A percentile compares a stretch with the other conserved stretches of the same genome.
These are phyloP conservation scores for Ambrosia hybrid DNA, from an alignment of 140 eudicot genomes.

Conservation along the genomic window DNA sequence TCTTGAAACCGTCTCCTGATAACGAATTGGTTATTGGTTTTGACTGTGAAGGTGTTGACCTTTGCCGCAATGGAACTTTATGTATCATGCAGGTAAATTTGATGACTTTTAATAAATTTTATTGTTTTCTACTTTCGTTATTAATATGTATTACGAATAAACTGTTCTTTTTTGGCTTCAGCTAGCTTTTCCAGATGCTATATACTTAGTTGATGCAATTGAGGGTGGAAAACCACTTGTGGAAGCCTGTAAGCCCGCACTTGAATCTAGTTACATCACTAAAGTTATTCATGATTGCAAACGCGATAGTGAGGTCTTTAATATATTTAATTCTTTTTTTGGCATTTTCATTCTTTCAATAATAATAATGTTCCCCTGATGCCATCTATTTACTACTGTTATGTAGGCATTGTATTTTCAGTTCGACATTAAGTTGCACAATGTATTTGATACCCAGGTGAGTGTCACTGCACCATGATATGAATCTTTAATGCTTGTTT, in stretches of 20 bases:
- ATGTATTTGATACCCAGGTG: slow-evolving; percentile 95
- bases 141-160: neutral
- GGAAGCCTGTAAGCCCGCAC: slow-evolving; percentile 99
- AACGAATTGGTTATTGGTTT: slow-evolving; percentile 72
- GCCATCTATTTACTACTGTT: slow-evolving; percentile 13
- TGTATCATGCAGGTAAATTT: slow-evolving; percentile 89
- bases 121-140: neutral
- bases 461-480: slow-evolving; percentile 14
- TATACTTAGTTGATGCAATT: slow-evolving; percentile 88
- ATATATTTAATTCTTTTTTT: slow-evolving; percentile 29
- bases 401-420: slow-evolving; percentile 90
- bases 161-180: slow-evolving; percentile 23
- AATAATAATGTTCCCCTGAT: slow-evolving; percentile 8
- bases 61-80: slow-evolving; percentile 76
- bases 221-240: slow-evolving; percentile 80
- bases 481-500: neutral
- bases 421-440: slow-evolving; percentile 87
- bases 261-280: slow-evolving; percentile 89
- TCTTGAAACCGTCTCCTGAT: slow-evolving; percentile 72
- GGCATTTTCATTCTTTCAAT: neutral
- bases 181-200: slow-evolving; percentile 96
- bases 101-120: neutral
- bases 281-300: slow-evolving; percentile 99
- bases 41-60: slow-evolving; percentile 97
- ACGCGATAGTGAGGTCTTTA: slow-evolving; percentile 97